Base-by-base conservation (phyloP, 108 stramenopile genomes). In the Skeletonema menzelii region DNA sequence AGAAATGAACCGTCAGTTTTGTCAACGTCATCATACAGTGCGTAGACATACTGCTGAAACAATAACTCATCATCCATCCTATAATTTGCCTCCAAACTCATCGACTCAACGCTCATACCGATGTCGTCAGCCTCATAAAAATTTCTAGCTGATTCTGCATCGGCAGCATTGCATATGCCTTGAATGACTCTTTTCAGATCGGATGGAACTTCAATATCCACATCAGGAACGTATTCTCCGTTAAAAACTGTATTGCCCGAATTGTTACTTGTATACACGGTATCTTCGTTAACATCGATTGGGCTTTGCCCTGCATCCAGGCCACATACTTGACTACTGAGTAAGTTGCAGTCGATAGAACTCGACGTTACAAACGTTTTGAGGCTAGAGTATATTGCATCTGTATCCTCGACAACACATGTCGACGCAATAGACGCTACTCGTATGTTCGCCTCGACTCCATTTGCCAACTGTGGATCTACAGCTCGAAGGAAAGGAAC, bases 51-150 rank as follows among this genome's bases (percentile, higher is more conserved):
- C 62, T 85, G 70, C 63, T 87, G 85, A 72, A 88, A 91, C 13
- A 89, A 61, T 34, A 90, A 85, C 44, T 92, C 90, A 27, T 87
- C 77, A 0, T 60, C 20, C 93, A 94, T 94, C 7, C 73, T 67
- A 8, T 69, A 47, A 26, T 86, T 83, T 11, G 81, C 84, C 47
- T 32, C 28, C 35, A 73, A 22, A 59, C 72, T 73, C 59, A 80
- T 68, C 38, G 72, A 69, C 59, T 73, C 28, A 22, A 80, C 67
- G 26, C 67, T 80, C 1, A 73, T 31, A 19, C 72, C 79, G 27
- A 58, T 59, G 22, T 64, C 56, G 20, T 70, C 56, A 12, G 59
- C 64, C 5, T 27, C 37, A 38, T 73, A 80, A 10, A 35, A 17
- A 4, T 24, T 10, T 26, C 42, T 73, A 35, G 79, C 78, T 2